Percentiles rank a stretch among this genome's conserved stretches.
Conservation (phyloP, 2,329 filamentous ascomycete species). For the Fusarium verticillioides region DNA sequence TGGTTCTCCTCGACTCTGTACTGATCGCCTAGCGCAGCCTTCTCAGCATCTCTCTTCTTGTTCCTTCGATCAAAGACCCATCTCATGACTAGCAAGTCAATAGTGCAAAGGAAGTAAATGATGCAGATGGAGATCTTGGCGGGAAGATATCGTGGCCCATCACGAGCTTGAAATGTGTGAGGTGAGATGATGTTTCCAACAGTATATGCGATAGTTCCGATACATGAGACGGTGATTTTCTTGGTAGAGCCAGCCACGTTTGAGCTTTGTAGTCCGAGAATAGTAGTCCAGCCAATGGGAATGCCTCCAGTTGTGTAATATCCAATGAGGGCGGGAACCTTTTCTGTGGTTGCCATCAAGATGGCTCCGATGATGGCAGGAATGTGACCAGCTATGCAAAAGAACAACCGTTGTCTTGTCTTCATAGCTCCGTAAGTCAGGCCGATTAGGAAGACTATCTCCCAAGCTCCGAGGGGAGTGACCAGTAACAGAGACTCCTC, state of each 20-base stretch:
- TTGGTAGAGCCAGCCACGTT: conserved; percentile 38
- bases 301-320: conserved; percentile 37
- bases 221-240: conserved; percentile 38
- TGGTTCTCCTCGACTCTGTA: conserved; percentile 24
- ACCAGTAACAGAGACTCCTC: background rate
- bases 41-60: conserved; percentile 21
- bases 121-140: conserved; percentile 38
- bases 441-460: background rate
- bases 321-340: conserved; percentile 33
- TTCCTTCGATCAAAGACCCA: conserved; percentile 31
- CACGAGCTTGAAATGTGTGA: conserved; percentile 34
- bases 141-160: conserved; percentile 29
- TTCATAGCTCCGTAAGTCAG: background rate
- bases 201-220: conserved; percentile 35
- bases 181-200: conserved; percentile 40
- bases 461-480: background rate
- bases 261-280: conserved; percentile 35
- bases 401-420: background rate
- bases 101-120: conserved; percentile 35
- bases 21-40: background rate
- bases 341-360: conserved; percentile 38
- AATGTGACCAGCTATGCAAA: background rate
- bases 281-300: conserved; percentile 38
- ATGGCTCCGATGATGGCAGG: conserved; percentile 35
- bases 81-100: conserved; percentile 33